Percentiles rank a stretch among this genome's conserved stretches.
phyloP scores from a whole-genome alignment of 2,329 filamentous ascomycete genomes.

The Pyrenophora teres region DNA sequence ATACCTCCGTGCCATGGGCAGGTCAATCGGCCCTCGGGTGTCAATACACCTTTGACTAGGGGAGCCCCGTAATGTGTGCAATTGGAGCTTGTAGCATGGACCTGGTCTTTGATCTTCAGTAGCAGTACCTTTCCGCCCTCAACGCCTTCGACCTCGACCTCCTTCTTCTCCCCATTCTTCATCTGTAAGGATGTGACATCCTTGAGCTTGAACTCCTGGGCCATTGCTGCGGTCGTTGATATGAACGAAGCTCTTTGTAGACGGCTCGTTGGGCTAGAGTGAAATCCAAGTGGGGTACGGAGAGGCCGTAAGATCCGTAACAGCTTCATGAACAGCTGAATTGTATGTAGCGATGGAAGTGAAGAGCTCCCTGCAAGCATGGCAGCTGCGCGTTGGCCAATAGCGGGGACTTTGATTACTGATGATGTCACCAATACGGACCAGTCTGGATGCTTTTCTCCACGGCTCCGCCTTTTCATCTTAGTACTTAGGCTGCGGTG shows the following conservation, averaged over 20 bases:
- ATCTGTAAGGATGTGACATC: conserved; percentile 74
- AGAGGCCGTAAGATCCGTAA: conserved; percentile 32
- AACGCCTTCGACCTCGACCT: conserved; percentile 88
- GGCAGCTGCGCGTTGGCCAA: conserved; percentile 17
- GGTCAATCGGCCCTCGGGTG: conserved; percentile 78
- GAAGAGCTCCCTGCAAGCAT: conserved; percentile 1
- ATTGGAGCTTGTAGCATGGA: conserved; percentile 80
- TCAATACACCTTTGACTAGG: conserved; percentile 81
- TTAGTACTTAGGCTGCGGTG: too few relatives aligned
- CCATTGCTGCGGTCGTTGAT: conserved; percentile 46
- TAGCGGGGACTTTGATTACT: conserved; percentile 10
- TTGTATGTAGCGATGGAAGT: conserved; percentile 2
- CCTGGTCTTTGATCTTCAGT: conserved; percentile 73
- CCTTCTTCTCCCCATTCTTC: conserved; percentile 79
- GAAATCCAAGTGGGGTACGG: conserved; percentile 25
- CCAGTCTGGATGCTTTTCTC: too few relatives aligned
- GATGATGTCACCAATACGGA: conserved; percentile 22
- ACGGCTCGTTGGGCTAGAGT: conserved; percentile 19
- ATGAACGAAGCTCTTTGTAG: conserved; percentile 31
- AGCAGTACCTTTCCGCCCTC: conserved; percentile 85
- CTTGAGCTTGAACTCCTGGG: conserved; percentile 67
- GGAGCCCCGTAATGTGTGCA: conserved; percentile 94
- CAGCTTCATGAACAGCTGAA: conserved; percentile 31
- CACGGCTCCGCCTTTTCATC: too few relatives aligned
- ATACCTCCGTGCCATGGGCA: conserved; percentile 96